Percentiles rank a stretch among this genome's conserved stretches.
Conservation (phyloP, 345 rosid species). For the Capsella bursapastoris region DNA sequence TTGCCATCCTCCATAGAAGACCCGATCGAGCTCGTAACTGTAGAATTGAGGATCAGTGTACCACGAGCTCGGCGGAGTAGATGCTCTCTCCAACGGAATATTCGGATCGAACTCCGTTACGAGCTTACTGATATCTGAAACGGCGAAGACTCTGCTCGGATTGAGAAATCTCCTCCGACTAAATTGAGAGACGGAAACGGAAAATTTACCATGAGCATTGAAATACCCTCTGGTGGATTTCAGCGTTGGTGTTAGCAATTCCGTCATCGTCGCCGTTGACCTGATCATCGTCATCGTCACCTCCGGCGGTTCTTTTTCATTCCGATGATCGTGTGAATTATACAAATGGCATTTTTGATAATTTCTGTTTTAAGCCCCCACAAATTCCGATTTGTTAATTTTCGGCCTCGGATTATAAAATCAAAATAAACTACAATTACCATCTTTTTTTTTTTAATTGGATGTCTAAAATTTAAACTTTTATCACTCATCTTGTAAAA, state of each 20-base stretch:
- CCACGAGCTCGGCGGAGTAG: slow-evolving; percentile 87
- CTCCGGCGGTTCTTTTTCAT: background rate
- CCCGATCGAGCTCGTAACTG: slow-evolving; percentile 60
- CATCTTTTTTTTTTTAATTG: no score
- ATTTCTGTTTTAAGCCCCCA: slow-evolving; percentile 1
- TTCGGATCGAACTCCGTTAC: slow-evolving; percentile 63
- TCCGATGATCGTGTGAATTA: background rate
- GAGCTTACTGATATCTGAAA: slow-evolving; percentile 31
- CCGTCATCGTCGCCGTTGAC: slow-evolving; percentile 4
- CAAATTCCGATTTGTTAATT: background rate
- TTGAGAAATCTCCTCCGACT: slow-evolving; percentile 5
- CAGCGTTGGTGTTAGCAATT: background rate
- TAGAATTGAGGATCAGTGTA: slow-evolving; percentile 68
- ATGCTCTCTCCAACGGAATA: slow-evolving; percentile 70
- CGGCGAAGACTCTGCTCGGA: slow-evolving; percentile 25
- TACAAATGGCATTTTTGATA: background rate
- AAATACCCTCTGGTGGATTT: background rate
- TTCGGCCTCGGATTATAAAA: background rate
- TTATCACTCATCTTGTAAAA: no score
- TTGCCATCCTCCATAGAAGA: slow-evolving; percentile 90
- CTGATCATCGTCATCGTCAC: background rate
- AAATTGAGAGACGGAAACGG: slow-evolving; percentile 18
- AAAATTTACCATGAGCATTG: background rate
- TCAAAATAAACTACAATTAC: no score
- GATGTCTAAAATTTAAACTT: no score